These are phyloP conservation scores for Populus davidiana DNA, from an alignment of 345 rosid species.

Conservation along the genomic window DNA sequence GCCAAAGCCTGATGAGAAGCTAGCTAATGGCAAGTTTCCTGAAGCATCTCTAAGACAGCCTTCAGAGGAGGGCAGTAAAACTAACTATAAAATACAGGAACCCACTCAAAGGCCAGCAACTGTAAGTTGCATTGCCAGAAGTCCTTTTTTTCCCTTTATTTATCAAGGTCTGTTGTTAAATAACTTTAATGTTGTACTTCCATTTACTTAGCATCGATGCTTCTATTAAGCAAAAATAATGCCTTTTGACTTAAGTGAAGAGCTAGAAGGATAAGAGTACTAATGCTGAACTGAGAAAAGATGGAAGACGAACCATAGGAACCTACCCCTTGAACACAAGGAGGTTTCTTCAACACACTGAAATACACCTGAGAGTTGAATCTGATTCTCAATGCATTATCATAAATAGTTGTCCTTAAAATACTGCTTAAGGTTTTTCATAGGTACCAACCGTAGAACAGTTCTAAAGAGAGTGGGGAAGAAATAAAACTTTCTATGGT, in stretches of 20 bases:
- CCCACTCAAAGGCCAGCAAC: constrained; percentile 42
- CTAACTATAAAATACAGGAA: constrained; percentile 32
- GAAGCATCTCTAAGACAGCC: constrained; percentile 18
- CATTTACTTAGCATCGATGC: not conserved
- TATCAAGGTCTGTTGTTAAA: not conserved
- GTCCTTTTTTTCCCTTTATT: not conserved
- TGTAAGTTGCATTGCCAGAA: constrained; percentile 49
- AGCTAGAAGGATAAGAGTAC: not conserved
- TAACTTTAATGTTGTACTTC: not conserved
- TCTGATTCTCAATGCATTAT: not conserved
- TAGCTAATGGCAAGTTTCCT: constrained; percentile 26
- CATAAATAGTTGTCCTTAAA: not conserved
- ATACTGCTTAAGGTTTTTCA: not conserved
- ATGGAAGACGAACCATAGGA: not conserved
- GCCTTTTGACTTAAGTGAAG: not conserved
- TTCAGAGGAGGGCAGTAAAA: constrained; percentile 26
- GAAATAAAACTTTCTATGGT: not conserved
- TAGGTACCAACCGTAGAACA: not conserved
- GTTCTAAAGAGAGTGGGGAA: not conserved
- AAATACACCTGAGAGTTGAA: not conserved
- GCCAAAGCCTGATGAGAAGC: constrained; percentile 35
- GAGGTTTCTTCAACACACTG: not conserved
- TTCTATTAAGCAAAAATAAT: not conserved
- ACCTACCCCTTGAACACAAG: not conserved
- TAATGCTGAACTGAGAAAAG: not conserved